Conservation (phyloP, 345 rosid species). For the Heritiera littoralis region DNA sequence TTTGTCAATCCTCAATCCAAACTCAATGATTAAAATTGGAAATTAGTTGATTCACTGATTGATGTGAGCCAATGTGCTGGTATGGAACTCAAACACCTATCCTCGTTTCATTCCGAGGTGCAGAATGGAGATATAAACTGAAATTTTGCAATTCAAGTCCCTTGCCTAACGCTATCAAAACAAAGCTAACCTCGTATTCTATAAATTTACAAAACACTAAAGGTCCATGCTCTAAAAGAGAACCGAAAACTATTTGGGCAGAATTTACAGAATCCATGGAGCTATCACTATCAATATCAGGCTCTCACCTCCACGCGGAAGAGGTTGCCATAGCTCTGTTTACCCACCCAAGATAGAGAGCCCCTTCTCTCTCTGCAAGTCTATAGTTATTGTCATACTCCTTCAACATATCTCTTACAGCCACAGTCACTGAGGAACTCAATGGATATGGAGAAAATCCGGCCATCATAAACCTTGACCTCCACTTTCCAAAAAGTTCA, state of each 20-base stretch:
- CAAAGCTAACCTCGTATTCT: conserved; percentile 11
- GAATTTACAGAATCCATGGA: conserved; percentile 21
- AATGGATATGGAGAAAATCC: conserved; percentile 54
- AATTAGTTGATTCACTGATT: not conserved
- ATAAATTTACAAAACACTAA: conserved; percentile 9
- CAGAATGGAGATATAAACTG: not conserved
- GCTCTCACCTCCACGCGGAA: conserved; percentile 69
- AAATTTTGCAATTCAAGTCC: not conserved
- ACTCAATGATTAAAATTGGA: too few species aligned
- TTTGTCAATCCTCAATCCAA: too few species aligned
- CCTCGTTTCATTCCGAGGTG: not conserved
- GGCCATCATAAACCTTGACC: conserved; percentile 62
- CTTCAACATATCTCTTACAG: conserved; percentile 45
- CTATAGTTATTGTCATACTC: conserved; percentile 52
- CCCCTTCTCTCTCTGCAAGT: conserved; percentile 55
- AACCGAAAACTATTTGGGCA: not conserved
- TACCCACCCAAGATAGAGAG: conserved; percentile 65
- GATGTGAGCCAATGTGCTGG: not conserved
- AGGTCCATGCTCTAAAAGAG: conserved; percentile 8
- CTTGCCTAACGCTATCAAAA: not conserved
- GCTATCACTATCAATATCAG: too few species aligned
- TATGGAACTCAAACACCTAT: not conserved
- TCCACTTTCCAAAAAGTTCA: conserved; percentile 76
- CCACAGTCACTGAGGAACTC: conserved; percentile 37
- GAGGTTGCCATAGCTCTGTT: conserved; percentile 68